Base-by-base conservation (phyloP, 352 stramenopile species). In the Phytophthora syringae region DNA sequence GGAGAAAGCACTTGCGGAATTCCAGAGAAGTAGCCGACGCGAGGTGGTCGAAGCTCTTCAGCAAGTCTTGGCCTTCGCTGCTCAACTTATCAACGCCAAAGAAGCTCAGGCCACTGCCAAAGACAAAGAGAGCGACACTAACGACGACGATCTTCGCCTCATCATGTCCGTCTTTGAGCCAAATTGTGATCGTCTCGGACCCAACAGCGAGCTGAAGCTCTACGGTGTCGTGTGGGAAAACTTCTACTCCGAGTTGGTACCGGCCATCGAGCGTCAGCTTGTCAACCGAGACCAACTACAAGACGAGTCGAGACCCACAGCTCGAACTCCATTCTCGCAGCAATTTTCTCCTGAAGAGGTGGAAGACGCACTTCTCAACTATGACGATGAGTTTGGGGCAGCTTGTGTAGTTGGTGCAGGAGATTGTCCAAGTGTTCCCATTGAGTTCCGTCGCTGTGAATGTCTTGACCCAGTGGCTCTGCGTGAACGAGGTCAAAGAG, bases 171-270 rank as follows among this genome's bases (percentile, higher is more conserved):
- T 77, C 12, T 89, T 90, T 32, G 77, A 88, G 54, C 64, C 79
- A 3, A 74, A 77, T 11, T 77, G 70, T 21, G 72, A 83, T 50
- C 79, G 78, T 20, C 43, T 81, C 0, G 50, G 73, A 9, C 70
- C 70, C 25, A 79, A 49, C 25, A 55, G 20, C 7, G 79, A 86
- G 52, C 60, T 90, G 13, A 66, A 72, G 49, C 80, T 87, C 32
- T 90, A 80, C 28, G 83, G 72, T 7, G 42, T 90, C 11, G 77
- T 92, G 6, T 88, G 80, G 73, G 74, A 84, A 4, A 53, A 55
- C 7, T 89, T 92, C 30, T 85, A 81, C 62, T 61, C 76, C 2
- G 64, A 68, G 2, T 22, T 89, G 1, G 64, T 87, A 0, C 80
- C 80, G 0, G 60, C 71, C 2, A 67, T 89, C 16, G 80, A 89